A percentile compares a stretch with the other conserved stretches of the same genome.
These are phyloP conservation scores for Microdochium nivale DNA, from an alignment of 2,329 filamentous ascomycete species.

Conservation along the genomic window DNA sequence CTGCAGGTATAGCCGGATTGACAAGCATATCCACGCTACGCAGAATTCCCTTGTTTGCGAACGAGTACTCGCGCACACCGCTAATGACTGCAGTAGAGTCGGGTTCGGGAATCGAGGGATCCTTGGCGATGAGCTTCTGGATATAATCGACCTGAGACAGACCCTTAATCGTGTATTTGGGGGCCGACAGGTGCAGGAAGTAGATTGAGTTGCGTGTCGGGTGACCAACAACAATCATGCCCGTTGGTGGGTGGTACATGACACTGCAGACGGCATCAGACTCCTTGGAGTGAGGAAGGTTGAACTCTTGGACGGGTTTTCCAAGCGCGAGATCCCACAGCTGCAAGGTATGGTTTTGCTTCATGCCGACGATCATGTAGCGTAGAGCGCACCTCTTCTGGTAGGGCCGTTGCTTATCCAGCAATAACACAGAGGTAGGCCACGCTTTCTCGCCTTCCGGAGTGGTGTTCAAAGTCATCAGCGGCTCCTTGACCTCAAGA, in stretches of 20 bases:
- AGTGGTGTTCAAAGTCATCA: slow-evolving; percentile 81
- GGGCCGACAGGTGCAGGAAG: slow-evolving; percentile 90
- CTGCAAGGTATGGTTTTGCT: slow-evolving; percentile 97
- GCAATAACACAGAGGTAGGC: slow-evolving; percentile 90
- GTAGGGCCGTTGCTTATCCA: slow-evolving; percentile 93
- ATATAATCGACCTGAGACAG: slow-evolving; percentile 87
- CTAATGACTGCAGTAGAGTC: slow-evolving; percentile 97
- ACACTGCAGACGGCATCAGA: slow-evolving; percentile 98
- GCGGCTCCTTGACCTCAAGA: slow-evolving; percentile 74
- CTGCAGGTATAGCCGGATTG: slow-evolving; percentile 54
- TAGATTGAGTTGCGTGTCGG: slow-evolving; percentile 96
- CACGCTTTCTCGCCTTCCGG: slow-evolving; percentile 88
- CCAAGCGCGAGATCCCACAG: slow-evolving; percentile 94
- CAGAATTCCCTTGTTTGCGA: slow-evolving; percentile 75
- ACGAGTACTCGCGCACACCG: slow-evolving; percentile 90
- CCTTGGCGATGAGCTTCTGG: slow-evolving; percentile 64
- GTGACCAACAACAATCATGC: slow-evolving; percentile 91
- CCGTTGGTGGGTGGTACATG: slow-evolving; percentile 83
- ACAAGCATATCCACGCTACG: slow-evolving; percentile 85
- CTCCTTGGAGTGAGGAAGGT: slow-evolving; percentile 91
- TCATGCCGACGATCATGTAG: slow-evolving; percentile 91
- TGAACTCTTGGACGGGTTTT: slow-evolving; percentile 94
- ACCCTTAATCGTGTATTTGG: slow-evolving; percentile 76
- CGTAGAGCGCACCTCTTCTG: slow-evolving; percentile 81
- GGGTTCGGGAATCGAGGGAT: slow-evolving; percentile 67